Conservation (phyloP, 2,329 filamentous ascomycete species). For the Cyclaneusma minus region DNA sequence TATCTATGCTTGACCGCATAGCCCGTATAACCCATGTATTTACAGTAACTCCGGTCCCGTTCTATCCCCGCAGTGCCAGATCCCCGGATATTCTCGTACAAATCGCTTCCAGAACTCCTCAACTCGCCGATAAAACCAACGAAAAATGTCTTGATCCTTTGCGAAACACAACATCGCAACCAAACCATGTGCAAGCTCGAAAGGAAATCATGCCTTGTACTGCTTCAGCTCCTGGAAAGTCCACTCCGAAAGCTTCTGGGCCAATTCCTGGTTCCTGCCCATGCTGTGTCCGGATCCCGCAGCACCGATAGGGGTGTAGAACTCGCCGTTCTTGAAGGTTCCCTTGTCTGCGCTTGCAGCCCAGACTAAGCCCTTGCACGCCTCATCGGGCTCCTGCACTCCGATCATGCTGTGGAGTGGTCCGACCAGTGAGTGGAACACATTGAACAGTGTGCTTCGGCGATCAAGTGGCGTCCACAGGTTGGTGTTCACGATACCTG, state of each 20-base stretch:
- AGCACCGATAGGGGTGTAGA: slow-evolving; percentile 23
- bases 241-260: slow-evolving; percentile 20
- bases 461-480: no score
- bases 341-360: slow-evolving; percentile 18
- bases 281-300: slow-evolving; percentile 11
- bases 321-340: slow-evolving; percentile 18
- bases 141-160: no score
- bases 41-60: no score
- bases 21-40: no score
- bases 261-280: slow-evolving; percentile 15
- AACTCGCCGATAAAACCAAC: no score
- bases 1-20: no score
- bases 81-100: no score
- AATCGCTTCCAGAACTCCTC: no score
- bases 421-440: slow-evolving; percentile 1
- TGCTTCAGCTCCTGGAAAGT: slow-evolving; percentile 18
- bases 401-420: slow-evolving; percentile 1
- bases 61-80: no score
- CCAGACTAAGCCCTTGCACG: slow-evolving; percentile 21
- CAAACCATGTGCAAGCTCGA: no score
- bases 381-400: slow-evolving; percentile 1
- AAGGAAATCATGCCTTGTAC: no score
- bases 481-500: slow-evolving; percentile 23
- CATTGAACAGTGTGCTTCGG: slow-evolving; percentile 2
- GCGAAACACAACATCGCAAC: no score